Percentiles rank a stretch among this genome's conserved stretches.
These are phyloP conservation scores for Solanum ossicruentum DNA, from an alignment of 257 asterid species.

Conservation along the genomic window DNA sequence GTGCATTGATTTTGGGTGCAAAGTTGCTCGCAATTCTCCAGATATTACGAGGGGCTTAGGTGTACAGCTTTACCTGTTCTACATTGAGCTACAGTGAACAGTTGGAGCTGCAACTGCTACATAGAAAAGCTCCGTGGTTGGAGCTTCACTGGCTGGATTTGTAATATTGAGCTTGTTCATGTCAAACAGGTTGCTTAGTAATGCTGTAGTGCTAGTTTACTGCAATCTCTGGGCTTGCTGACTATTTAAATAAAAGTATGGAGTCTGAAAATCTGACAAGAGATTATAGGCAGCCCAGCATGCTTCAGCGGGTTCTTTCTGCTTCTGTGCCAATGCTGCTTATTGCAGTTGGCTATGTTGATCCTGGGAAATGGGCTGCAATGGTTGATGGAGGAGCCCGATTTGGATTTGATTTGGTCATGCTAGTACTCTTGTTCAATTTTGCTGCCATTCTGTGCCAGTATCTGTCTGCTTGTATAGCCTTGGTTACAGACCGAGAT, in stretches of 20 bases:
- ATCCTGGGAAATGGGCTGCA: conserved; percentile 98
- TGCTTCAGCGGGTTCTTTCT: conserved; percentile 46
- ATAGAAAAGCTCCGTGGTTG: not conserved
- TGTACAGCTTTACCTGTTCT: not conserved
- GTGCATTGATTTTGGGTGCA: not conserved
- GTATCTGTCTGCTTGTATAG: conserved; percentile 72
- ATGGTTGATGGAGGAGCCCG: conserved; percentile 88
- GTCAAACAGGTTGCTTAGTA: conserved; percentile 7
- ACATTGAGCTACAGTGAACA: not conserved
- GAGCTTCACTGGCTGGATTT: conserved; percentile 5
- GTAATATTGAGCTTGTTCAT: conserved; percentile 11
- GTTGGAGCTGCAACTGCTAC: not conserved
- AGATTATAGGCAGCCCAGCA: conserved; percentile 21
- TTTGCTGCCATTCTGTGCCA: conserved; percentile 74
- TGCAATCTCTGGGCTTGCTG: conserved; percentile 8
- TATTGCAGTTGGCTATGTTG: conserved; percentile 76
- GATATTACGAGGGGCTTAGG: not conserved
- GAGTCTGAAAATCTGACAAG: conserved; percentile 31
- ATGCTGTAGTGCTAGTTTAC: conserved; percentile 11
- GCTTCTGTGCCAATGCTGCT: conserved; percentile 74
- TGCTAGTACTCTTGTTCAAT: conserved; percentile 45
- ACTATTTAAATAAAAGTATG: conserved; percentile 25
- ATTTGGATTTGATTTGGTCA: conserved; percentile 59
- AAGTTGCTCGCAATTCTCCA: not conserved
- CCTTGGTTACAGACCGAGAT: conserved; percentile 74